Evolutionary conservation across 1,284 basidiomycete genomes (phyloP).

Genomic region (Ceratobasidium sp.): DNA sequence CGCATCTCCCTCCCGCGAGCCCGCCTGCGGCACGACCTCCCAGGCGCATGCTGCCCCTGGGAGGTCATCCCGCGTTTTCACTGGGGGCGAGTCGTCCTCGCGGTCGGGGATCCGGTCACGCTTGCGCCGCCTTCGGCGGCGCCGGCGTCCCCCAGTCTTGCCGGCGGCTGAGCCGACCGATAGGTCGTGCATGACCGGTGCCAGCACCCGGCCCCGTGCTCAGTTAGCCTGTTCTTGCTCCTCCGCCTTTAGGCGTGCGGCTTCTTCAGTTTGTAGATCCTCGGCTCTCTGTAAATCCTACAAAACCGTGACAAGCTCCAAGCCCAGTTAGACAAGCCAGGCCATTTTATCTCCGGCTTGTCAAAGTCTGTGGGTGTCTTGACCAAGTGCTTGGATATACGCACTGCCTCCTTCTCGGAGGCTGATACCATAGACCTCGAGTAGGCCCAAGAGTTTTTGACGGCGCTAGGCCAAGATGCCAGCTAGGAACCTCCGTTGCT

Average conservation of each 20-base stretch:
- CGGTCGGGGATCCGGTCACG: too few species aligned
- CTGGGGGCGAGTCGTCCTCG: too few species aligned
- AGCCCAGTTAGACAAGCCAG: neutral
- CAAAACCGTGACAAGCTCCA: conserved; percentile 1
- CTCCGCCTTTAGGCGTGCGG: neutral
- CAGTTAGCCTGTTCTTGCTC: neutral
- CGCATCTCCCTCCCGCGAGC: too few species aligned
- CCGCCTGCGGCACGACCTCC: too few species aligned
- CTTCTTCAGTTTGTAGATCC: neutral
- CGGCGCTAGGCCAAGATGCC: neutral
- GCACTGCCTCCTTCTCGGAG: neutral
- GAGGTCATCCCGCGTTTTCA: too few species aligned
- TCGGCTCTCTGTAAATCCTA: neutral
- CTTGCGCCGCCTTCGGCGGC: too few species aligned
- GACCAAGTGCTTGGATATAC: neutral
- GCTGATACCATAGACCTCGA: neutral
- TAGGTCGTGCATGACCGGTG: too few species aligned
- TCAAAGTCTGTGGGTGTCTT: neutral
- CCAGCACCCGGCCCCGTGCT: too few species aligned
- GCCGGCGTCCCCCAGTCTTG: too few species aligned
- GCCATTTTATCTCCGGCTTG: neutral
- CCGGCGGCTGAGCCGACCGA: too few species aligned
- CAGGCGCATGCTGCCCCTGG: too few species aligned
- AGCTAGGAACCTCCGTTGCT: neutral
- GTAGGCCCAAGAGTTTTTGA: too few species aligned